Evolutionary conservation across 768 basidiomycete species (phyloP), one percentile per base, ranked within the genome.

Genomic region (Gloeopeniophorella convolvens): DNA sequence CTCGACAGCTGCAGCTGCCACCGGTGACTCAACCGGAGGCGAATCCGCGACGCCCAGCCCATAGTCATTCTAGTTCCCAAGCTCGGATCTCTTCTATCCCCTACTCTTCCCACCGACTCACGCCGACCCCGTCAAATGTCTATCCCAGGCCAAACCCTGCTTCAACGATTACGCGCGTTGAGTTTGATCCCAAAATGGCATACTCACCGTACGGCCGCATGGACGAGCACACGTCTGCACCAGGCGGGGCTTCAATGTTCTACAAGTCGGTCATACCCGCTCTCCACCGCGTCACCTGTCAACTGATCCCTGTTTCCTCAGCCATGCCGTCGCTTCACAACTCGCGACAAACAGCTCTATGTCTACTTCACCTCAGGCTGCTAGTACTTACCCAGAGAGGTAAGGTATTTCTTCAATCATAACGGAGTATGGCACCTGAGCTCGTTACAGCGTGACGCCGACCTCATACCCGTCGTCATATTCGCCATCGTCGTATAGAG

Each of bases 251-350:
- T 1, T 55, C 69, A 13, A 68, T 76, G 3, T 72, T 85, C 26
- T 86, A 85, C 68, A 80, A 76, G 84, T 79, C 57, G 42, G 73
- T 56, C 1, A 21, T 28, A 21, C 18, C n/a, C 26, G 33, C 11
- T 42, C 20, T 6, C 20, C 48, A 9, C 21, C 30, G 26, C 20
- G 15, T 23, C 9, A 18, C 46, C 27, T 31, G 26, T 26, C 23
- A n/a, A n/a, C 41, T 57, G 20, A 56, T 27, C 15, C 23, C n/a
- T 42, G 9, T 42, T 20, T 46, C n/a, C n/a, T 27, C 56, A 80
- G 80, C 58, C 72, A 77, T 44, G 72, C 79, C 30, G 76, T 83
- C 18, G 77, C 79, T 45, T 69, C 77, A 2, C 71, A 78, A 42
- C 48, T 78, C 16, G 23, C 41, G 32, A 31, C 48, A 11, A 57